Evolutionary conservation across 1,284 basidiomycete species (phyloP), one percentile per base, ranked within the genome.

Genomic region (Microbotryum scabiosae): DNA sequence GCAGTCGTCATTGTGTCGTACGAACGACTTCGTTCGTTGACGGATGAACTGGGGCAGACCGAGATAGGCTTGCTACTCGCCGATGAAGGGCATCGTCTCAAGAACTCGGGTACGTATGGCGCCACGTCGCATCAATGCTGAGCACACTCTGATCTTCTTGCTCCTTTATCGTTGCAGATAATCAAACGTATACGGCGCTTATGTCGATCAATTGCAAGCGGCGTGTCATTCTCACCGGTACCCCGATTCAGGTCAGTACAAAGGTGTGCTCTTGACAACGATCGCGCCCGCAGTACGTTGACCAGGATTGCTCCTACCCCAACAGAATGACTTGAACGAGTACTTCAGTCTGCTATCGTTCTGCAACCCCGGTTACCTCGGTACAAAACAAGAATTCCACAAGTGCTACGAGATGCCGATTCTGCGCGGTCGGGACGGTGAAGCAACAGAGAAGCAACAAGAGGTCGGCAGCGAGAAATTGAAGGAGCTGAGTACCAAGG

Each of bases 1-100:
- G n/a, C n/a, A n/a, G 94, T 98, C 51, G 91, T 98, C 90, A 97
- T 99, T 69, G 94, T 97, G 1, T 98, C 96, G 0, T 99, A 99
- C 71, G 94, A 99, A 75, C 97, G 92, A 0, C 80, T 99, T 54
- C 84, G 92, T n/a, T 86, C 86, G 3, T 78, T 96, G 10, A 81
- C 84, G 8, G 83, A 78, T 5, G 83, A 92, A 70, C 79, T 96
- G 5, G 84, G 84, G 2, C 83, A 81, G 62, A 88, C 88, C 62
- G 84, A 82, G 53, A 90, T 99, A 41, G 96, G 96, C 0, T 76
- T 99, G 12, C 77, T 99, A 9, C 83, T 99, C 10, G 96, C 91
- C 66, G 94, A 98, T 71, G 94, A 99, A 78, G 94, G 96, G 2
- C 94, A 99, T 77, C 82, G 94, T 45, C 78, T 99, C 64, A 99